Conservation (phyloP, 2,329 filamentous ascomycete species). For the Xenosphaeropsis pyriputrescens region DNA sequence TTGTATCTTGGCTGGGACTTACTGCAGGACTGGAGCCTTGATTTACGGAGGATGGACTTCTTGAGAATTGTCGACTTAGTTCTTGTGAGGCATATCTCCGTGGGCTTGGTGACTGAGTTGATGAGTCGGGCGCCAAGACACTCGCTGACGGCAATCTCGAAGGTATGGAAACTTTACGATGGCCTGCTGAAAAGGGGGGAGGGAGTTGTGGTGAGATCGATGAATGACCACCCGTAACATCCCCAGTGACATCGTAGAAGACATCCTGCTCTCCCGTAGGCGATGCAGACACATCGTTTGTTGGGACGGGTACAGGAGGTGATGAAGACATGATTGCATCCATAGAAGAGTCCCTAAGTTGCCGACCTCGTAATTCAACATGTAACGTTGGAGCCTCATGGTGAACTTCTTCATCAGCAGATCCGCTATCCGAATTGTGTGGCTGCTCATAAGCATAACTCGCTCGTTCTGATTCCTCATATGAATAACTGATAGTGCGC, state of each 20-base stretch:
- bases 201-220: conserved; percentile 6
- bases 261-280: not conserved
- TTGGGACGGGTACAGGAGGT: not conserved
- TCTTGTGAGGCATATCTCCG: too few relatives aligned
- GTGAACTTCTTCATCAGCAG: too few relatives aligned
- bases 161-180: conserved; percentile 9
- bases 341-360: not conserved
- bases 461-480: conserved; percentile 16
- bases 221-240: not conserved
- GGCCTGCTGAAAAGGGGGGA: conserved; percentile 15
- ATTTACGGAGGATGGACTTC: too few relatives aligned
- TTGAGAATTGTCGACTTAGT: too few relatives aligned
- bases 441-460: conserved; percentile 15
- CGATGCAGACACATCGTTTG: not conserved
- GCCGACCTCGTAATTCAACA: too few relatives aligned
- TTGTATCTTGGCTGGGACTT: too few relatives aligned
- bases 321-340: not conserved
- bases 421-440: not conserved
- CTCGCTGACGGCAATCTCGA: conserved; percentile 6
- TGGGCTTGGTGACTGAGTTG: too few relatives aligned
- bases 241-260: not conserved
- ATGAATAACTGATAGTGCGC: conserved; percentile 21
- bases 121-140: too few relatives aligned
- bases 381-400: too few relatives aligned
- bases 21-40: too few relatives aligned